Conservation (phyloP, 169 alveolate species). For the Neospora caninum region DNA sequence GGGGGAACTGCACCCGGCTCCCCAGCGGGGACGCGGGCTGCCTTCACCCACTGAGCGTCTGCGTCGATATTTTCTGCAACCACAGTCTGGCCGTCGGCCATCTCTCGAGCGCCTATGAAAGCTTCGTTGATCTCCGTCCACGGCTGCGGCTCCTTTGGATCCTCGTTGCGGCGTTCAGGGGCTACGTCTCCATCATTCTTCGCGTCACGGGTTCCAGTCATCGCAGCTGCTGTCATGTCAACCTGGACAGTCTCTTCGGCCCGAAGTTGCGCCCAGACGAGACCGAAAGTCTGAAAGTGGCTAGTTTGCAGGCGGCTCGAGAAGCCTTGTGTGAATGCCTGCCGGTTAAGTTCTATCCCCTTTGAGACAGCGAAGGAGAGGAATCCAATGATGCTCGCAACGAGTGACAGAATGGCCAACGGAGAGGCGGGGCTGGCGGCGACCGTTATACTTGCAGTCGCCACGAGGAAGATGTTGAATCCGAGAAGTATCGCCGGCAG, state of each 20-base stretch:
- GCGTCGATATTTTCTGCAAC: not conserved
- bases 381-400: not conserved
- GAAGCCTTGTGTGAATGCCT: not conserved
- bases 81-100: not conserved
- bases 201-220: not conserved
- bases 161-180: not conserved
- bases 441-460: not conserved
- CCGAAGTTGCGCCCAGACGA: slow-evolving; percentile 28
- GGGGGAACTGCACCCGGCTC: not conserved
- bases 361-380: not conserved
- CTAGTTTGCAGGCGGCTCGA: not conserved
- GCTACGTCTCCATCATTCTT: not conserved
- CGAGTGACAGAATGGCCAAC: not conserved
- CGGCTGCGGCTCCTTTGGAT: not conserved
- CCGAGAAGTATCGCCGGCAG: not conserved
- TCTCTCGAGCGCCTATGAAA: not conserved
- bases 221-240: not conserved
- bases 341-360: not conserved
- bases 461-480: not conserved
- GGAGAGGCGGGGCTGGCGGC: not conserved
- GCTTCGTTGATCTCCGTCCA: not conserved
- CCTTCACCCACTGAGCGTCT: not conserved
- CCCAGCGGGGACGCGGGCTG: not conserved
- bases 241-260: slow-evolving; percentile 3
- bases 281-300: slow-evolving; percentile 14